phyloP scores from a whole-genome alignment of 1,284 basidiomycete species.

The Moniliophthora roreri region DNA sequence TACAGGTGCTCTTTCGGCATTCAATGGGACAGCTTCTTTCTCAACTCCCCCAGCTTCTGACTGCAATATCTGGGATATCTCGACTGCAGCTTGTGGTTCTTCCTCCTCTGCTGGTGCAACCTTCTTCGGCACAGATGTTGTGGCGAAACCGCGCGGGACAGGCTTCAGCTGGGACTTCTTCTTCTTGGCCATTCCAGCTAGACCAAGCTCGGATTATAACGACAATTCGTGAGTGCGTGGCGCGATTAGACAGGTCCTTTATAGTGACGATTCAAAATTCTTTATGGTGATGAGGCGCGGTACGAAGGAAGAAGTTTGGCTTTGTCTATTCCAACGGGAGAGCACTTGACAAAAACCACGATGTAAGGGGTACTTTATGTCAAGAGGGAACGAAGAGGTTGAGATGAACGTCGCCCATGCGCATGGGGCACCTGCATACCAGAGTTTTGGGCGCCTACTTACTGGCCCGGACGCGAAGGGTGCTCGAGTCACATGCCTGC shows the following conservation, averaged over 20 bases:
- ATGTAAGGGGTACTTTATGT: no score
- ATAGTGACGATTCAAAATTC: neutral
- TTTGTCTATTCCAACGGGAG: no score
- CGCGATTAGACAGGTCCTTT: neutral
- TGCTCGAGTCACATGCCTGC: no score
- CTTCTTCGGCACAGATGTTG: slow-evolving; percentile 89
- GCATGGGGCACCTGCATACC: neutral
- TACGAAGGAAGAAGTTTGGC: no score
- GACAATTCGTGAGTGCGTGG: neutral
- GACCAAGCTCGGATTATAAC: slow-evolving; percentile 16
- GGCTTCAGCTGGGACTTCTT: slow-evolving; percentile 84
- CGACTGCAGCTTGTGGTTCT: slow-evolving; percentile 17
- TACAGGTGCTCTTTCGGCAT: slow-evolving; percentile 5
- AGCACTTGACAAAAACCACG: no score
- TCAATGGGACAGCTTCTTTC: slow-evolving; percentile 15
- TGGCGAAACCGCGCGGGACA: slow-evolving; percentile 77
- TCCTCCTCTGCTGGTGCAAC: slow-evolving; percentile 31
- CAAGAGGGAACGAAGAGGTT: no score
- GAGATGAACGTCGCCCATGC: neutral
- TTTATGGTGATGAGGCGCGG: no score
- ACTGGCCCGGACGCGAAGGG: no score
- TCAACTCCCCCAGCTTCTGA: slow-evolving; percentile 8
- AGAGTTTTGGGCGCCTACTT: no score
- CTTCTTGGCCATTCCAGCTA: slow-evolving; percentile 75
- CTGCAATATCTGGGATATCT: neutral